Conservation (phyloP, 257 asterid genomes). For the Penstemon newberryi region DNA sequence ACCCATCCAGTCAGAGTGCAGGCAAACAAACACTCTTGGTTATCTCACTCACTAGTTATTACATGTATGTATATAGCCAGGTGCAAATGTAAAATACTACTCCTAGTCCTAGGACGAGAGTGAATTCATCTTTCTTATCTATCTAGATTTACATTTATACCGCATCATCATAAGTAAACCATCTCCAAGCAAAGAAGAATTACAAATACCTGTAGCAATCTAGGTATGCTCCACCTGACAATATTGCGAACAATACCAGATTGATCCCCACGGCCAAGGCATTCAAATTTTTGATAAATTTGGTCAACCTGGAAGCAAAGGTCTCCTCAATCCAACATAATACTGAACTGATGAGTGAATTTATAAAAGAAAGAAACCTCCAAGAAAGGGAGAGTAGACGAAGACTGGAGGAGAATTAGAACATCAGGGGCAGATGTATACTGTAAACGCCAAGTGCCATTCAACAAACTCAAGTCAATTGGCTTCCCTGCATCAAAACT, state of each 20-base stretch:
- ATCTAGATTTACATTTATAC: not conserved
- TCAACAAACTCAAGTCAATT: slow-evolving; percentile 52
- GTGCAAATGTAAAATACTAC: not conserved
- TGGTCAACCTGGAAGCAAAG: slow-evolving; percentile 61
- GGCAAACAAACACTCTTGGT: too few relatives aligned
- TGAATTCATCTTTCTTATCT: not conserved
- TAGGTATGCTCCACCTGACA: slow-evolving; percentile 79
- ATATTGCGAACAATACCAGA: slow-evolving; percentile 66
- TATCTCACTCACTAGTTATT: too few relatives aligned
- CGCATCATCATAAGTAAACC: not conserved
- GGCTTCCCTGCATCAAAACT: slow-evolving; percentile 61
- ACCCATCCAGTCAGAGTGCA: too few relatives aligned
- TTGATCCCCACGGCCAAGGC: slow-evolving; percentile 32
- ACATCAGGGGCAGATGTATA: slow-evolving; percentile 90
- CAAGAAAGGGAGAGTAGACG: slow-evolving; percentile 71
- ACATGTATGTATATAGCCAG: not conserved
- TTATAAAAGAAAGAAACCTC: slow-evolving; percentile 39
- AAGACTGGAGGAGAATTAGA: slow-evolving; percentile 71
- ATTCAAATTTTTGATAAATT: slow-evolving; percentile 81
- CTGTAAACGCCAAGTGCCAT: slow-evolving; percentile 97
- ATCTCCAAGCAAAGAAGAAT: slow-evolving; percentile 1
- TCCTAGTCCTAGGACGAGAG: too few relatives aligned
- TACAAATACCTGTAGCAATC: slow-evolving; percentile 61
- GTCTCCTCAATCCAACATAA: not conserved
- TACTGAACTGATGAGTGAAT: not conserved